phyloP scores from a whole-genome alignment of 129 eudicot species.

The Ambrosia trifida region DNA sequence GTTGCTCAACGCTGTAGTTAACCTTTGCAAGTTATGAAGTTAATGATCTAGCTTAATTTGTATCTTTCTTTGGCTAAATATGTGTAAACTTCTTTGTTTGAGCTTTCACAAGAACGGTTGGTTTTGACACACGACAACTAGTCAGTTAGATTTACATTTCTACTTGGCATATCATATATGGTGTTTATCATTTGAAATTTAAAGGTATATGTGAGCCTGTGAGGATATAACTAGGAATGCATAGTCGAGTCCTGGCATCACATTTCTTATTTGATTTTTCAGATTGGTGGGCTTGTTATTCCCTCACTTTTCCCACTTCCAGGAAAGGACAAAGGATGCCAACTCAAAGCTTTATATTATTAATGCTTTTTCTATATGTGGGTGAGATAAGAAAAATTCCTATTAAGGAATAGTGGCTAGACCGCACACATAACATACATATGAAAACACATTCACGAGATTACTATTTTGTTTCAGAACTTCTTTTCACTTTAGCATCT shows the following conservation, averaged over 20 bases:
- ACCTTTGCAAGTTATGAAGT: constrained; percentile 14
- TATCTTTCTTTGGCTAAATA: constrained; percentile 2
- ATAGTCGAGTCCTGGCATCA: constrained; percentile 36
- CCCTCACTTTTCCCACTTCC: constrained; percentile 22
- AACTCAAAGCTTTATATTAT: constrained; percentile 12
- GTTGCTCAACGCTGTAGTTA: constrained; percentile 6
- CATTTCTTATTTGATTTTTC: constrained; percentile 20
- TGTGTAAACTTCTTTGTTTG: not conserved
- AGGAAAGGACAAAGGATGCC: constrained; percentile 32
- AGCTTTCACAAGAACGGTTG: not conserved
- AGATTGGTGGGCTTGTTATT: constrained; percentile 35
- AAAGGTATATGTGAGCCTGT: not conserved
- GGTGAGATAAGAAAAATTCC: constrained; percentile 30
- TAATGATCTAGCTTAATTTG: constrained; percentile 1
- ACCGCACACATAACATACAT: constrained; percentile 14
- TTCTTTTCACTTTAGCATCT: constrained; percentile 21
- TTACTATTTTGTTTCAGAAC: not conserved
- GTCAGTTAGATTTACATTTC: constrained; percentile 14
- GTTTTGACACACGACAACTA: constrained; percentile 17
- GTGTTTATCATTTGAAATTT: constrained; percentile 13
- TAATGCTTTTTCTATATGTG: constrained; percentile 18
- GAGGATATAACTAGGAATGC: constrained; percentile 26
- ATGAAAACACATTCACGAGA: constrained; percentile 19
- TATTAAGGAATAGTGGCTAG: constrained; percentile 18
- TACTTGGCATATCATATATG: constrained; percentile 6